Evolutionary conservation across 1,284 basidiomycete genomes (phyloP).

Genomic region (Naganishia sp.): DNA sequence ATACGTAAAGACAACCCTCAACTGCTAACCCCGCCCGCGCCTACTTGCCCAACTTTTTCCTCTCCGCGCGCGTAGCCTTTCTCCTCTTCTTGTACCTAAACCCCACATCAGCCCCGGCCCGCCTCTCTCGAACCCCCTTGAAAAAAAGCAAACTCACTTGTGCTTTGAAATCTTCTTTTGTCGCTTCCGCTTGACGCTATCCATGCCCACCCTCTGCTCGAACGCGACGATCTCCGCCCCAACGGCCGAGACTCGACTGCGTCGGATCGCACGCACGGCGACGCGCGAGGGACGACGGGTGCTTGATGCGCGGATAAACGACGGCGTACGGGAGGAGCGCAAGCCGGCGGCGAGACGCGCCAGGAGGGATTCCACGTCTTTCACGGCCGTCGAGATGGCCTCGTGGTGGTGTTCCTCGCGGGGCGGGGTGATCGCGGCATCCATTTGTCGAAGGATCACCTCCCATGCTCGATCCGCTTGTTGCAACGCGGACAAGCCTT

Average conservation of each 20-base stretch:
- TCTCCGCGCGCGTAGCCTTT: constrained; percentile 41
- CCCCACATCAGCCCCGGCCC: background rate
- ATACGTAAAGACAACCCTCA: background rate
- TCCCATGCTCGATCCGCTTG: constrained; percentile 26
- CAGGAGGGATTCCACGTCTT: constrained; percentile 9
- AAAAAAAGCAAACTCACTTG: constrained; percentile 37
- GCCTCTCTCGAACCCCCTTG: too few species aligned
- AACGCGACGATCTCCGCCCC: constrained; percentile 15
- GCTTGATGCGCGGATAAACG: constrained; percentile 14
- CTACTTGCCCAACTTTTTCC: constrained; percentile 38
- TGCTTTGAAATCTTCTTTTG: constrained; percentile 51
- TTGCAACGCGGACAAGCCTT: background rate
- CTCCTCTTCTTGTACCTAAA: constrained; percentile 49
- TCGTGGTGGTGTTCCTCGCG: background rate
- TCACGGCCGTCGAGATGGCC: constrained; percentile 5
- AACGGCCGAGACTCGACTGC: background rate
- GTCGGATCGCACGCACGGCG: background rate
- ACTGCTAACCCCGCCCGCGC: background rate
- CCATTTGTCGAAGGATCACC: constrained; percentile 14
- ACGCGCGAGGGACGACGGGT: constrained; percentile 5
- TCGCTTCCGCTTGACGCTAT: constrained; percentile 48
- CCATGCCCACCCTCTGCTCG: constrained; percentile 39
- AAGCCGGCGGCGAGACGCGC: background rate
- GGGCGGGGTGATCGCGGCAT: background rate
- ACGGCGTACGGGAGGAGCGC: background rate